Evolutionary conservation across 148 eudicot species (phyloP), one percentile per base, ranked within the genome.

Genomic region (Heliosperma pusillum): DNA sequence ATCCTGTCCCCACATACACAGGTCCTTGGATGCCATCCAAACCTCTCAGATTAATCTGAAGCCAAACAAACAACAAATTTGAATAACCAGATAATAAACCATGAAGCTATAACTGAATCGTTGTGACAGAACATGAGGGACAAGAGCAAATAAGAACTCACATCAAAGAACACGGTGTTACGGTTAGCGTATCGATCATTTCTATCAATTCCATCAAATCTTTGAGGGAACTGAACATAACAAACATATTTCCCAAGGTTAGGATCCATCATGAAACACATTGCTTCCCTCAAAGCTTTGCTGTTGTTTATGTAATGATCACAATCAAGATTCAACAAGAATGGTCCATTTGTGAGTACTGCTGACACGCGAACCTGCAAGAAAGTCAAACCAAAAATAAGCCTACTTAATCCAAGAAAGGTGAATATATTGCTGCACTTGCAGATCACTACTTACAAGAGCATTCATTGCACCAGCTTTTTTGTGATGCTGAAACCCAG

Each of bases 401-500:
- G 76, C 56, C 24, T 20, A 74, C 57, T 52, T 33, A 45, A 30
- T 20, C 56, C 56, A 36, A 15, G 25, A 10, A 47, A n/a, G 47
- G 30, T 3, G 36, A 66, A 17, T n/a, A 36, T 50, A n/a, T 74
- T 53, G 66, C n/a, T 7, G 10, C 30, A 60, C 57, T 63, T 45
- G 4, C 29, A 60, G 26, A 26, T 68, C 20, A 59, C 78, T 77
- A 79, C 83, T 44, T 77, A 94, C 98, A 89, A 94, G 77, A 67
- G 98, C 81, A 88, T 94, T 94, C 97, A 94, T 90, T 69, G 98
- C 98, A 73, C 98, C 98, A 20, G 98, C 98, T 61, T 94, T 94
- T 70, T 92, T 94, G 83, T 90, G 97, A 81, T 94, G 97, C 5
- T 94, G 93, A 68, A 87, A 92, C 60, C 97, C 96, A 1, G 93